Conservation (phyloP, 2,329 filamentous ascomycete genomes). For the Trichoderma brevicompactum region DNA sequence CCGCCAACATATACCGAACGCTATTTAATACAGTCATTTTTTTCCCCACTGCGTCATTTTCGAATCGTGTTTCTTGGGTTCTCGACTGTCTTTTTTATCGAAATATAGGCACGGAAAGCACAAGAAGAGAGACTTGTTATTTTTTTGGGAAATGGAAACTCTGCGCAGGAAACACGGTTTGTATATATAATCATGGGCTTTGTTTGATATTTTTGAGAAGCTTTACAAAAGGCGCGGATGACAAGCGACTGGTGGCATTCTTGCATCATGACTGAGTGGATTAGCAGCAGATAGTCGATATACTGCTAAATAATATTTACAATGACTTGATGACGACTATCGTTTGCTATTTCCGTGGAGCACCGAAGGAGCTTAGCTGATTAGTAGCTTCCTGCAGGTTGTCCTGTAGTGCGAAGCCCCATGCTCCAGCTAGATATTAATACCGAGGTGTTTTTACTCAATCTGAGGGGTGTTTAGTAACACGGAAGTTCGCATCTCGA, state of each 20-base stretch:
- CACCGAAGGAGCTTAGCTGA: too few relatives aligned
- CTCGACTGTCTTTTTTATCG: conserved; percentile 12
- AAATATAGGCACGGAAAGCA: conserved; percentile 3
- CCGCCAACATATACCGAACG: conserved; percentile 17
- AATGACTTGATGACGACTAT: not conserved
- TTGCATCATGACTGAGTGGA: conserved; percentile 10
- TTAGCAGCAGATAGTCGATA: not conserved
- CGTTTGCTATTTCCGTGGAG: too few relatives aligned
- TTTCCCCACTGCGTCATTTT: conserved; percentile 7
- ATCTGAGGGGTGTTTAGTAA: not conserved
- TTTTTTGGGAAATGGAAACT: conserved; percentile 12
- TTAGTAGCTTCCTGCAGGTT: too few relatives aligned
- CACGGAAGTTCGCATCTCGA: not conserved
- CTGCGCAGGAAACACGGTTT: conserved; percentile 9
- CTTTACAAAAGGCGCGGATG: conserved; percentile 4
- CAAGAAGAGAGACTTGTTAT: conserved; percentile 1
- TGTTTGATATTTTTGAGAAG: conserved; percentile 13
- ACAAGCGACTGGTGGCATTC: not conserved
- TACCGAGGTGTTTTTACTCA: not conserved
- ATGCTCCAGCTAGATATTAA: not conserved
- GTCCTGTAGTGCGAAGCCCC: too few relatives aligned
- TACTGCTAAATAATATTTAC: conserved; percentile 15
- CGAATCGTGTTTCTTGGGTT: conserved; percentile 13
- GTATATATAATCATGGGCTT: conserved; percentile 25
- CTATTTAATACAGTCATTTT: conserved; percentile 16